Conservation (phyloP, 176 grass and related monocot genomes). For the maize (Zea mays) region DNA sequence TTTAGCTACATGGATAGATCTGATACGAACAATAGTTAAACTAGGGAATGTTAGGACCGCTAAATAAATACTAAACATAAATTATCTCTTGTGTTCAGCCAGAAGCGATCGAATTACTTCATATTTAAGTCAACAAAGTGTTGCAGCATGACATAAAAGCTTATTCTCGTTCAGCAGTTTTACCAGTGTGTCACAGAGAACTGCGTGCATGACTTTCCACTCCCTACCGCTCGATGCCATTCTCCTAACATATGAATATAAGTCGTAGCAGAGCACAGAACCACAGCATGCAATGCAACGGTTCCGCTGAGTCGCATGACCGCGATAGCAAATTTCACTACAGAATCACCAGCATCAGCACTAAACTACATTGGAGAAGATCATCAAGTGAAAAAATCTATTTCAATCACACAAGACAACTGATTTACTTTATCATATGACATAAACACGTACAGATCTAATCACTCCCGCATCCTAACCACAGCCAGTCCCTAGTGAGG, state of each 20-base stretch:
- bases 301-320: neutral
- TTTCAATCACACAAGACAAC: neutral
- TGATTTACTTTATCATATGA: neutral
- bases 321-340: neutral
- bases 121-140: conserved; percentile 11
- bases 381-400: neutral
- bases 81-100: neutral
- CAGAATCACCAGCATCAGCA: neutral
- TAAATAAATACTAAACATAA: conserved; percentile 1
- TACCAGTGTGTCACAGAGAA: neutral
- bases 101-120: neutral
- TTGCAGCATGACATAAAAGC: neutral
- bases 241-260: neutral
- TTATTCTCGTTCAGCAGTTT: neutral
- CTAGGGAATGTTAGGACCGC: neutral
- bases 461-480: conserved; percentile 9
- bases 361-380: neutral
- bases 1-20: neutral
- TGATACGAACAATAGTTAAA: conserved; percentile 3
- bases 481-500: neutral
- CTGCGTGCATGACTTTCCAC: neutral
- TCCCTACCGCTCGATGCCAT: neutral
- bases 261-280: neutral
- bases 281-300: neutral
- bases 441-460: conserved; percentile 28